Percentiles rank a stretch among this genome's conserved stretches.
Conservation (phyloP, 1,139 yeast species). For the Lodderomyces theae region DNA sequence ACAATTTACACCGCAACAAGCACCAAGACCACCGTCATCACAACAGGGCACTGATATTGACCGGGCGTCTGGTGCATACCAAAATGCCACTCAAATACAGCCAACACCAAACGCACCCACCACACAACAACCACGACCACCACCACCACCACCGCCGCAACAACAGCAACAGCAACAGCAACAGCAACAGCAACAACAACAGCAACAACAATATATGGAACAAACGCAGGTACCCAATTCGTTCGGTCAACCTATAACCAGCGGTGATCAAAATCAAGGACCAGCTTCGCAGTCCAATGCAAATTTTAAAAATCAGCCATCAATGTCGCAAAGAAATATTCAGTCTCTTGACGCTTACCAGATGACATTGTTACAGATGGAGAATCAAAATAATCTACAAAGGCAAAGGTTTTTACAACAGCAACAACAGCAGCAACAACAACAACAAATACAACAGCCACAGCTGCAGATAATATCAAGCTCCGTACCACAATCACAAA, state of each 20-base stretch:
- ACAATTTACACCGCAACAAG: conserved; percentile 1
- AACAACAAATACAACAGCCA: conserved; percentile 12
- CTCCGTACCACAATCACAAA: conserved; percentile 9
- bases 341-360: conserved; percentile 26
- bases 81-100: neutral
- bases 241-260: conserved; percentile 21
- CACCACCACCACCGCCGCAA: conserved; percentile 20
- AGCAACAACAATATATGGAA: no score
- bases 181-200: no score
- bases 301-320: neutral
- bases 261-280: conserved; percentile 13
- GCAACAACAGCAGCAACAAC: conserved; percentile 19
- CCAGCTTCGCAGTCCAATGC: conserved; percentile 6
- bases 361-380: conserved; percentile 25
- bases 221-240: conserved; percentile 21
- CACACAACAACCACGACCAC: conserved; percentile 11
- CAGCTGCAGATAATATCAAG: conserved; percentile 14
- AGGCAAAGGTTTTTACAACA: conserved; percentile 26
- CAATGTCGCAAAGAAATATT: conserved; percentile 8
- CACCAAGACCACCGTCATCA: neutral
- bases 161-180: no score
- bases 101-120: no score
- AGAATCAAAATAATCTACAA: conserved; percentile 26
- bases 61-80: neutral
- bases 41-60: neutral